Conservation (phyloP, 2,329 filamentous ascomycete species). For the Neonectria sp. region DNA sequence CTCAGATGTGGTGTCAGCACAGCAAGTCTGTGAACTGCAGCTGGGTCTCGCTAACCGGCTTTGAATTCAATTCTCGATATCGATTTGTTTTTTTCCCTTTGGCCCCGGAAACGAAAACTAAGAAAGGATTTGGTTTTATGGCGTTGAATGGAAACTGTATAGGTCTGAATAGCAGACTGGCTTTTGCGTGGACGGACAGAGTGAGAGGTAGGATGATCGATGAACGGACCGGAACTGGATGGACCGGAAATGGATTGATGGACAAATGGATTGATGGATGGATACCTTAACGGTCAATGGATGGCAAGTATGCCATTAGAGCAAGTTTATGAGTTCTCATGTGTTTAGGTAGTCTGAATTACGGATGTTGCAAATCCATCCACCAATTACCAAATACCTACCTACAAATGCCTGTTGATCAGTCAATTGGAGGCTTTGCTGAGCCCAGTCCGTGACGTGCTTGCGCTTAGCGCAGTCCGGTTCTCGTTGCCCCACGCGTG, state of each 20-base stretch:
- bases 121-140: constrained; percentile 37
- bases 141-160: constrained; percentile 45
- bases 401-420: constrained; percentile 20
- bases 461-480: constrained; percentile 41
- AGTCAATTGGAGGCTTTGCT: constrained; percentile 29
- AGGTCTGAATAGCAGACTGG: constrained; percentile 36
- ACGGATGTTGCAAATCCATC: constrained; percentile 26
- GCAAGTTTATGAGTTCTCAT: constrained; percentile 22
- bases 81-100: constrained; percentile 28
- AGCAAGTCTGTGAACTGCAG: constrained; percentile 8
- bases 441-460: constrained; percentile 41
- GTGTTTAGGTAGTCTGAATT: constrained; percentile 29
- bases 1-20: constrained; percentile 3
- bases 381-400: neutral
- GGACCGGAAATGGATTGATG: constrained; percentile 33
- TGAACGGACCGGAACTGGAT: constrained; percentile 35
- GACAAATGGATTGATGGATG: constrained; percentile 26
- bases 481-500: constrained; percentile 42
- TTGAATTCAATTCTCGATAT: constrained; percentile 36
- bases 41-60: constrained; percentile 10
- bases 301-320: constrained; percentile 21
- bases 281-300: constrained; percentile 19
- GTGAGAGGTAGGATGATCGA: constrained; percentile 30
- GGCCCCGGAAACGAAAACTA: constrained; percentile 37
- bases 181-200: constrained; percentile 28